Evolutionary conservation across 2,329 filamentous ascomycete genomes (phyloP).

Genomic region (Fusarium haematococcum): DNA sequence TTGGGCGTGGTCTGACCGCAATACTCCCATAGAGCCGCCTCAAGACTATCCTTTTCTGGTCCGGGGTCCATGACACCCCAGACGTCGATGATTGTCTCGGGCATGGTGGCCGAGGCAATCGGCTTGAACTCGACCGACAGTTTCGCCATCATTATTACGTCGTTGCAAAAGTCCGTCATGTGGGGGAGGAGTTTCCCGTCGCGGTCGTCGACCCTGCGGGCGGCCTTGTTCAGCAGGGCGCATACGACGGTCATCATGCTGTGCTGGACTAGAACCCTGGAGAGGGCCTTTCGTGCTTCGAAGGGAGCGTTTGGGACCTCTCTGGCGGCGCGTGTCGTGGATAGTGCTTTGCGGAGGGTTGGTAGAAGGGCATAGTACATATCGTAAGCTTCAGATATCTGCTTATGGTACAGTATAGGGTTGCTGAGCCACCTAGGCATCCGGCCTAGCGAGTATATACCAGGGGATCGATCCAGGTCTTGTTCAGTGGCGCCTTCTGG

Average conservation of each 20-base stretch:
- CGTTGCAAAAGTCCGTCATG: neutral
- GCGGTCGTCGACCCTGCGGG: neutral
- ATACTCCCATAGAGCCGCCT: neutral
- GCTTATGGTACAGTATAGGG: neutral
- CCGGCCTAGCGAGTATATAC: neutral
- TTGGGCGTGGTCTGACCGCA: neutral
- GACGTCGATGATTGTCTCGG: neutral
- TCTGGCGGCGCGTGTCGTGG: neutral
- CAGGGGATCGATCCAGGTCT: neutral
- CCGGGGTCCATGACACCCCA: neutral
- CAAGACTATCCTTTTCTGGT: neutral
- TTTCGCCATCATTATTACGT: neutral
- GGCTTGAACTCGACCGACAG: neutral
- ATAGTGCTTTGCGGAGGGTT: neutral
- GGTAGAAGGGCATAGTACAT: neutral
- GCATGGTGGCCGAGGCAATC: neutral
- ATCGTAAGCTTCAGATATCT: neutral
- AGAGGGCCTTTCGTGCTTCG: neutral
- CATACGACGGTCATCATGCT: neutral
- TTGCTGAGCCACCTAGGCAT: neutral
- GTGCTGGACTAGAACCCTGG: neutral
- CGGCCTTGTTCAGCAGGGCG: neutral
- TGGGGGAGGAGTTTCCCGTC: neutral
- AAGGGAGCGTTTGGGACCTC: neutral
- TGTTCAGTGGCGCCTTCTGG: neutral